These are phyloP conservation scores for Melastoma candidum DNA, from an alignment of 441 rosid genomes.

Conservation along the genomic window DNA sequence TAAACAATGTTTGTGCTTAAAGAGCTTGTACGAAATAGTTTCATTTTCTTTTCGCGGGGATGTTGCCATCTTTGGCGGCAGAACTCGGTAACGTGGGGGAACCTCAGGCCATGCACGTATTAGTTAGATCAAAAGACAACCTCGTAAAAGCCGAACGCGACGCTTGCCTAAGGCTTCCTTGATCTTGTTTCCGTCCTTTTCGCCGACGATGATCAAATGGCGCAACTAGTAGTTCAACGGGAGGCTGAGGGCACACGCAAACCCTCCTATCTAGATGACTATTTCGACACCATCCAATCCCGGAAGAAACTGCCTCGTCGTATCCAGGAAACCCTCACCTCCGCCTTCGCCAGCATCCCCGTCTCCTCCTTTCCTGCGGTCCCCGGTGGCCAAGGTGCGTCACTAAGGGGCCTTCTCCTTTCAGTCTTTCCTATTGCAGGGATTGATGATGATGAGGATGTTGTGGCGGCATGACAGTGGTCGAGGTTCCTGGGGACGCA, in stretches of 20 bases:
- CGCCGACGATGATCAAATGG: slow-evolving; percentile 17
- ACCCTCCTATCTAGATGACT: slow-evolving; percentile 35
- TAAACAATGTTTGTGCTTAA: no score
- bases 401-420: background rate
- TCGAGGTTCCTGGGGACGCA: slow-evolving; percentile 66
- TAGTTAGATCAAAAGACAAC: no score
- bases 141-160: no score
- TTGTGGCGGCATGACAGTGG: slow-evolving; percentile 30
- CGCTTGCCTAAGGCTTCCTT: no score
- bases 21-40: no score
- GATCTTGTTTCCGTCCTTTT: no score
- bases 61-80: no score
- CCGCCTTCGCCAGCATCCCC: slow-evolving; percentile 44
- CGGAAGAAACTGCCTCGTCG: slow-evolving; percentile 44
- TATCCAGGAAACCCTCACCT: slow-evolving; percentile 41
- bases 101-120: no score
- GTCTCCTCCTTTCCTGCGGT: slow-evolving; percentile 53
- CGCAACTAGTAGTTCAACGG: slow-evolving; percentile 12
- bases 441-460: background rate
- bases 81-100: no score
- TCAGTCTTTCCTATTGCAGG: background rate
- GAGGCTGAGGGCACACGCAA: slow-evolving; percentile 12
- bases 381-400: slow-evolving; percentile 24
- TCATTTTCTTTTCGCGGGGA: no score
- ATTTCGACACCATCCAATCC: slow-evolving; percentile 45